Conservation (phyloP, 164 flowering plant genomes). For the Vitis labrusca region DNA sequence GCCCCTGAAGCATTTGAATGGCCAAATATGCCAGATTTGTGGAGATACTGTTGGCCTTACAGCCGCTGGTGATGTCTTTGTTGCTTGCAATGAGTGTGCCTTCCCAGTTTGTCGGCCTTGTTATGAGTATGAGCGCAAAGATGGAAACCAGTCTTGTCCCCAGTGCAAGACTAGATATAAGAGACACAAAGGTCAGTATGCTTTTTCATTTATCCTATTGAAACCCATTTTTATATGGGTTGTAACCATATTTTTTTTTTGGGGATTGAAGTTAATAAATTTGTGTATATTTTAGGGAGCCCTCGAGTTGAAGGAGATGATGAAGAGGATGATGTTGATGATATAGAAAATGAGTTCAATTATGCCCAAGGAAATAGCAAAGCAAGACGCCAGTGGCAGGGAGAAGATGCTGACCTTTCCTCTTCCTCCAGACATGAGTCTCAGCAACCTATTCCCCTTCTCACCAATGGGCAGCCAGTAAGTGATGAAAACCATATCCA, state of each 20-base stretch:
- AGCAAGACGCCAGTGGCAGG: slow-evolving; percentile 65
- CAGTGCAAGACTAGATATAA: slow-evolving; percentile 97
- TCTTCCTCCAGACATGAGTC: slow-evolving; percentile 83
- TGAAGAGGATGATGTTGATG: slow-evolving; percentile 97
- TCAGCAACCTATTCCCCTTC: slow-evolving; percentile 83
- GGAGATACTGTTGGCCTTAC: slow-evolving; percentile 87
- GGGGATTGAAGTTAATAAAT: neutral
- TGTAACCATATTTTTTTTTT: neutral
- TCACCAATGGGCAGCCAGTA: slow-evolving; percentile 83
- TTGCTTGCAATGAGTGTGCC: slow-evolving; percentile 98
- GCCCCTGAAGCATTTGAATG: slow-evolving; percentile 68
- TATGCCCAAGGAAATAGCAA: slow-evolving; percentile 56
- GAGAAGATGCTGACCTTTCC: slow-evolving; percentile 76
- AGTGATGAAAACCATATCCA: slow-evolving; percentile 12
- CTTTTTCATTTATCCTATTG: neutral
- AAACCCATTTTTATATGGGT: neutral
- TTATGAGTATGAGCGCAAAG: slow-evolving; percentile 95
- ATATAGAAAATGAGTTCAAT: slow-evolving; percentile 86
- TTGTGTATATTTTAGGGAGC: slow-evolving; percentile 59
- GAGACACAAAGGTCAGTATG: slow-evolving; percentile 77
- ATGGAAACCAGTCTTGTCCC: slow-evolving; percentile 90
- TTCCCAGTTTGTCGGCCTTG: slow-evolving; percentile 97
- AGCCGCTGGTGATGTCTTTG: slow-evolving; percentile 75
- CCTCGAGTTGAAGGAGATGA: slow-evolving; percentile 96
- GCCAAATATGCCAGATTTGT: slow-evolving; percentile 94